Evolutionary conservation across 2,329 filamentous ascomycete genomes (phyloP).

Genomic region (Claviceps pusilla): DNA sequence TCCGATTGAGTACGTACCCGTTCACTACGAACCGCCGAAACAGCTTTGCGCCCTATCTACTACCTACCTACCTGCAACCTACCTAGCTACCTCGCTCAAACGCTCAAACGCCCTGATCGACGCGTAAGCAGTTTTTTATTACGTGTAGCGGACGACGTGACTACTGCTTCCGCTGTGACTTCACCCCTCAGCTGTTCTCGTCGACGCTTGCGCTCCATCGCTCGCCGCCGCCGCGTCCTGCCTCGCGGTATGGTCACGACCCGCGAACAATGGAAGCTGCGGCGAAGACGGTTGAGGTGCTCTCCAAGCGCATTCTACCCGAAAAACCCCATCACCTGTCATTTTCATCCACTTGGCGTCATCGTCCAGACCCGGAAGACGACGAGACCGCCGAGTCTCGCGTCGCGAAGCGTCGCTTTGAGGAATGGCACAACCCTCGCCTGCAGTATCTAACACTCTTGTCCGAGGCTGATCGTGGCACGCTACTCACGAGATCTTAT

Average conservation of each 20-base stretch:
- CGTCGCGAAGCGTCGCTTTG: constrained; percentile 18
- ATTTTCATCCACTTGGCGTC: constrained; percentile 32
- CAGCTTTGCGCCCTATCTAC: neutral
- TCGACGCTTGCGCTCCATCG: neutral
- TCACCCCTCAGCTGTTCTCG: neutral
- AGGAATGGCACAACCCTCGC: constrained; percentile 34
- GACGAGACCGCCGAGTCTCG: constrained; percentile 11
- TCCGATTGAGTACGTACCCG: constrained; percentile 1
- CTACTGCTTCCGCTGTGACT: neutral
- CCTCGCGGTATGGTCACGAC: constrained; percentile 22
- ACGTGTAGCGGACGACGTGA: neutral
- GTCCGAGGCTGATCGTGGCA: constrained; percentile 41
- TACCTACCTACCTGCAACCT: neutral
- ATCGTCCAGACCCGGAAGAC: constrained; percentile 27
- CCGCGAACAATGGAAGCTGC: constrained; percentile 41
- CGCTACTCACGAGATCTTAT: constrained; percentile 40
- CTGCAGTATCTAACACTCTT: constrained; percentile 44
- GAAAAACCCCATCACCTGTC: constrained; percentile 39
- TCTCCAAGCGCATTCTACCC: constrained; percentile 37
- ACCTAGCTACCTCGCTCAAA: neutral
- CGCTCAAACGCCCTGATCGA: neutral
- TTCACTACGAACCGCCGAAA: neutral
- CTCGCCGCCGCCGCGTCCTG: constrained; percentile 7
- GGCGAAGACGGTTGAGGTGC: constrained; percentile 39
- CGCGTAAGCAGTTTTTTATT: neutral